Conservation (phyloP, 2,329 filamentous ascomycete species). For the Penicillium capsulatum region DNA sequence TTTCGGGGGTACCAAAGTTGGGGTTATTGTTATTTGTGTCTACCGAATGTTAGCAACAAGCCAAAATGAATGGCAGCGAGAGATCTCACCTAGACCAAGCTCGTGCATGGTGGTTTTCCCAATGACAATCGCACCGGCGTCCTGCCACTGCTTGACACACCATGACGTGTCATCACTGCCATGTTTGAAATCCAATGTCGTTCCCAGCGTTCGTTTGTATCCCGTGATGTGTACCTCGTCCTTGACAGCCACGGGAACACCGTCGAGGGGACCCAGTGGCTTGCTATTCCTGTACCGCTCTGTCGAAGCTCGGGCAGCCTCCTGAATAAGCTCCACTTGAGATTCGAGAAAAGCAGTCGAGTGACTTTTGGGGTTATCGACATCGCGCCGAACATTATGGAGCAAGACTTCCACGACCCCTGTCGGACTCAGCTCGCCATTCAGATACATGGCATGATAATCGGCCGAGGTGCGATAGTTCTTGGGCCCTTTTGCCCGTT, state of each 20-base stretch:
- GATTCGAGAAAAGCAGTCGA: slow-evolving; percentile 69
- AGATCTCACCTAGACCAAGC: slow-evolving; percentile 58
- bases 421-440: slow-evolving; percentile 65
- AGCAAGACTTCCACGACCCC: slow-evolving; percentile 68
- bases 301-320: slow-evolving; percentile 69
- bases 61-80: not conserved
- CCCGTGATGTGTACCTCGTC: slow-evolving; percentile 71
- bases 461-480: slow-evolving; percentile 69
- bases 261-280: slow-evolving; percentile 67
- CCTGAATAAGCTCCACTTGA: slow-evolving; percentile 58
- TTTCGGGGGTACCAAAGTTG: slow-evolving; percentile 71
- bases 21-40: slow-evolving; percentile 83
- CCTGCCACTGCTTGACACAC: slow-evolving; percentile 67
- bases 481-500: slow-evolving; percentile 28
- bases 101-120: slow-evolving; percentile 80
- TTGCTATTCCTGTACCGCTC: slow-evolving; percentile 64
- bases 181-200: slow-evolving; percentile 55
- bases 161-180: slow-evolving; percentile 57
- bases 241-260: slow-evolving; percentile 78
- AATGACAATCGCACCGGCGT: slow-evolving; percentile 69
- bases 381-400: slow-evolving; percentile 62
- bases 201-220: slow-evolving; percentile 64
- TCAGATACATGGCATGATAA: slow-evolving; percentile 70
- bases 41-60: slow-evolving; percentile 9
- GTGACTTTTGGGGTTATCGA: slow-evolving; percentile 55